Evolutionary conservation across 1,284 basidiomycete species (phyloP), one percentile per base, ranked within the genome.

Genomic region (Ganoderma resinaceum): DNA sequence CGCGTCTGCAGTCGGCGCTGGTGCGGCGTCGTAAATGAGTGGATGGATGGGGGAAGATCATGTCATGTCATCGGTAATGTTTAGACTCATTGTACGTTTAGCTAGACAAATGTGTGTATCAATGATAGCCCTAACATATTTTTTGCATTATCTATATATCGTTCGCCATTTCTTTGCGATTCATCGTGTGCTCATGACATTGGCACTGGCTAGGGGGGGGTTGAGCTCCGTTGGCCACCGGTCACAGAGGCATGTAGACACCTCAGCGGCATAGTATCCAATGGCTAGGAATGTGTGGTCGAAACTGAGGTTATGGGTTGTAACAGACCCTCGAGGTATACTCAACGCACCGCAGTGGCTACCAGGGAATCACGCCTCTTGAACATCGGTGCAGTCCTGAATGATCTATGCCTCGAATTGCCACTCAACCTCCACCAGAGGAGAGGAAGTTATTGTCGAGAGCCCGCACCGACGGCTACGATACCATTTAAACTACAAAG

Each of bases 71-170:
- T 8, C 37, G 37, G 37, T 26, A 49, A 26, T 26, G 46, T 49
- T 49, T 60, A 40, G 37, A 40, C 8, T 31, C 52, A 18, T 60
- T 60, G 58, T 60, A 60, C 2, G 31, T 26, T 26, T 60, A 60
- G 33, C 37, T 40, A 60, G 58, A 60, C 35, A 14, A 40, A 60
- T 37, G 33, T 58, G 55, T 58, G 52, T 55, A 55, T 37, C 55
- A 33, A 58, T 9, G 33, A 58, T 37, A 23, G 33, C 55, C 2
- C 20, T 58, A 58, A 37, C 55, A n/a, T 58, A 58, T 58, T 58
- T 23, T 23, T 58, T 58, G 33, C 55, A 58, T 37, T 9, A 37
- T 58, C 33, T 33, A 31, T 33, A 37, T 37, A 7, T 9, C 52
- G 52, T 33, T 29, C 29, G 33, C 52, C 52, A 33, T 18, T 55